Evolutionary conservation across 2,329 filamentous ascomycete species (phyloP).

Genomic region (Aspergillus puulaauensis): DNA sequence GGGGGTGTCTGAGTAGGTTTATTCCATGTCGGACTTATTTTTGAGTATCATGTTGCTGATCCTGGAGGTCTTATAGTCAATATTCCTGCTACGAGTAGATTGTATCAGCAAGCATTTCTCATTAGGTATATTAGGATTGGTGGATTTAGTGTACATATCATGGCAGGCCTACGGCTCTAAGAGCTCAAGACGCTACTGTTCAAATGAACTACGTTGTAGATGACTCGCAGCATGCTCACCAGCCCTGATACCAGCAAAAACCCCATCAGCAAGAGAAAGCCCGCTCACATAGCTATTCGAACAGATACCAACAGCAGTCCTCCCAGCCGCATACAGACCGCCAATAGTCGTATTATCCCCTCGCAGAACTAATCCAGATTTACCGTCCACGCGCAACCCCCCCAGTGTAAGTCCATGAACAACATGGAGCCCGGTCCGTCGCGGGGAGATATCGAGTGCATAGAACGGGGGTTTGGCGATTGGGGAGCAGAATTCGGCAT

Average conservation of each 20-base stretch:
- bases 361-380: background rate
- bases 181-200: too few species aligned
- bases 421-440: background rate
- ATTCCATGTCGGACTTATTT: too few species aligned
- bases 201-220: too few species aligned
- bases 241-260: background rate
- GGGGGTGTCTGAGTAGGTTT: too few species aligned
- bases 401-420: background rate
- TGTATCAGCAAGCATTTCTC: too few species aligned
- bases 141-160: too few species aligned
- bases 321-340: background rate
- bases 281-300: constrained; percentile 1
- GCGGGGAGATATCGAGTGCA: background rate
- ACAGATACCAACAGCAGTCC: background rate
- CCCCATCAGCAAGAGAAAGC: background rate
- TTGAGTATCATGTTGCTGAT: too few species aligned
- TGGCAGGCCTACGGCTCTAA: too few species aligned
- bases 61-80: too few species aligned
- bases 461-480: background rate
- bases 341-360: background rate
- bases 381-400: background rate
- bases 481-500: background rate
- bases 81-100: too few species aligned
- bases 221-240: background rate
- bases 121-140: too few species aligned